Evolutionary conservation across 345 rosid genomes (phyloP).

Genomic region (Pistacia vera): DNA sequence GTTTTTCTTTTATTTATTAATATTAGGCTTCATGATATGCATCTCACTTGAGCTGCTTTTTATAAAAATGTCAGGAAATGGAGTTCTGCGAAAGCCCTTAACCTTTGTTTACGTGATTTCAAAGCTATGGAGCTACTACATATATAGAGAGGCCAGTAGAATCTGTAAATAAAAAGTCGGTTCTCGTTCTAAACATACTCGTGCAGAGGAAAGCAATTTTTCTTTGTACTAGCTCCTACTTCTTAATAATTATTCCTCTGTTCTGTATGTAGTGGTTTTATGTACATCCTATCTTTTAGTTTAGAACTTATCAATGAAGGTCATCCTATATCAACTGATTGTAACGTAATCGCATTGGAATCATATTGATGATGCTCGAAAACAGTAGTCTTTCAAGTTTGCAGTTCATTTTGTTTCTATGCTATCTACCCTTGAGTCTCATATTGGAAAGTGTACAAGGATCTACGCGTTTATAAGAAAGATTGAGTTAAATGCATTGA

Average conservation of each 20-base stretch:
- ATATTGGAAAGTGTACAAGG: too few relatives aligned
- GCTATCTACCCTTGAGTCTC: too few relatives aligned
- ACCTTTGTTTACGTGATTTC: constrained; percentile 17
- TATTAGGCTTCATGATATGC: background rate
- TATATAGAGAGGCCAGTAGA: constrained; percentile 11
- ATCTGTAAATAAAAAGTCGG: constrained; percentile 31
- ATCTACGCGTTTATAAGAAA: too few relatives aligned
- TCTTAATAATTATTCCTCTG: background rate
- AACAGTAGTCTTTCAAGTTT: background rate
- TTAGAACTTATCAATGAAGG: constrained; percentile 12
- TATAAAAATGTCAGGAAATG: constrained; percentile 41
- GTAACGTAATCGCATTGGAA: constrained; percentile 11
- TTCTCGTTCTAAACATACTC: constrained; percentile 17
- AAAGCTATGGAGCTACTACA: constrained; percentile 22
- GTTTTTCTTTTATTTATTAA: background rate
- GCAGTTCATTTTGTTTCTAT: background rate
- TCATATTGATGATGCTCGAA: constrained; percentile 2
- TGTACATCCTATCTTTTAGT: constrained; percentile 1
- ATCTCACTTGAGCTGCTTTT: constrained; percentile 14
- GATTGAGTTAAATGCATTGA: too few relatives aligned
- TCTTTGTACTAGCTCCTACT: constrained; percentile 3
- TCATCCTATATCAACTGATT: constrained; percentile 17
- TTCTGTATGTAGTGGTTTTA: background rate
- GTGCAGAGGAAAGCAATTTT: constrained; percentile 12
- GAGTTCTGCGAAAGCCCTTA: constrained; percentile 52